phyloP scores from a whole-genome alignment of 2,329 filamentous ascomycete genomes.

The Apiospora hydei region DNA sequence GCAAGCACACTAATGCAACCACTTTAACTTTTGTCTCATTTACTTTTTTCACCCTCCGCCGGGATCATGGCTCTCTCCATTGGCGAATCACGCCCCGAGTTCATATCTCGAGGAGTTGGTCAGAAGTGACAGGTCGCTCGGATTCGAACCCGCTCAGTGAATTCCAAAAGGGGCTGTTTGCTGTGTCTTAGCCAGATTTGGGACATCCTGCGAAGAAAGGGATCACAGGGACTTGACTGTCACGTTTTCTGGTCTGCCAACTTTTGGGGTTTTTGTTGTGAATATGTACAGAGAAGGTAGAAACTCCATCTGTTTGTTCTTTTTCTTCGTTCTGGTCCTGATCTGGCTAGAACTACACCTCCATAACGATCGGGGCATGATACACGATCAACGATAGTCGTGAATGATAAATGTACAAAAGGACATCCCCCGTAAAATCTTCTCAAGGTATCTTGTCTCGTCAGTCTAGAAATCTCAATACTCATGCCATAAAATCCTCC shows the following conservation, averaged over 20 bases:
- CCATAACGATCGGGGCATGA: not conserved
- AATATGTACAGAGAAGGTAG: conserved; percentile 17
- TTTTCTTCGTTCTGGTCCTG: not conserved
- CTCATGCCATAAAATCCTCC: not conserved
- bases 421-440: not conserved
- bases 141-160: not conserved
- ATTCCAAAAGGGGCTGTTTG: not conserved
- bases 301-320: conserved; percentile 2
- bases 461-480: conserved; percentile 9
- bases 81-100: conserved; percentile 20
- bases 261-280: not conserved
- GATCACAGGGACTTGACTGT: not conserved
- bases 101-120: not conserved
- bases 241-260: not conserved
- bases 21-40: conserved; percentile 15
- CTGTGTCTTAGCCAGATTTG: not conserved
- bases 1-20: conserved; percentile 23
- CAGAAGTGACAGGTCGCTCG: not conserved
- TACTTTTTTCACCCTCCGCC: not conserved
- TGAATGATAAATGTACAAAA: conserved; percentile 23
- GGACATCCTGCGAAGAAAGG: not conserved
- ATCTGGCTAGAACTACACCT: not conserved
- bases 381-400: conserved; percentile 24
- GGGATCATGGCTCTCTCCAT: conserved; percentile 5
- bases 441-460: conserved; percentile 12